Evolutionary conservation across 108 stramenopile genomes (phyloP).

Genomic region (Cyclotella kingstonii): DNA sequence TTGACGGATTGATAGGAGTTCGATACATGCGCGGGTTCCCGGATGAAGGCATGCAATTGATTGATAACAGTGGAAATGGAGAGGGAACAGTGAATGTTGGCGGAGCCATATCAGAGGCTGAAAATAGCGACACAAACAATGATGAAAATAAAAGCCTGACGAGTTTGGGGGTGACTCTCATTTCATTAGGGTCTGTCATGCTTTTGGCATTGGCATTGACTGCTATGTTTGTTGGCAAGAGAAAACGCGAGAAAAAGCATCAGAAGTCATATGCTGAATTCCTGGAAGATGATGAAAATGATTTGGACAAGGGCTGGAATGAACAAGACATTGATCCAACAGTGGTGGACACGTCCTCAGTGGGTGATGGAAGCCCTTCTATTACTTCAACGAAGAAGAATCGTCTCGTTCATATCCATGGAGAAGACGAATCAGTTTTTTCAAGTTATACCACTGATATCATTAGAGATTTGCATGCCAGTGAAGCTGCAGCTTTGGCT

Average conservation of each 20-base stretch:
- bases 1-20: slow-evolving; percentile 22
- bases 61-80: slow-evolving; percentile 1
- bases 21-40: slow-evolving; percentile 18
- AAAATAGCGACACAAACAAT: background rate
- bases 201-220: slow-evolving; percentile 13
- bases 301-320: slow-evolving; percentile 14
- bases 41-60: slow-evolving; percentile 10
- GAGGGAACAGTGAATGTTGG: background rate
- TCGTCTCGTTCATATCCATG: background rate
- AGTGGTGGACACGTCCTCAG: background rate
- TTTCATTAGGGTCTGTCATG: slow-evolving; percentile 8
- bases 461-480: background rate
- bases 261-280: slow-evolving; percentile 27
- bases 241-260: background rate
- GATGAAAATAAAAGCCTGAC: background rate
- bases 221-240: background rate
- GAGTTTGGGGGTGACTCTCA: slow-evolving; percentile 3
- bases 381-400: background rate
- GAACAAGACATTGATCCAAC: background rate
- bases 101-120: background rate
- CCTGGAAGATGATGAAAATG: slow-evolving; percentile 15
- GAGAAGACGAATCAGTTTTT: slow-evolving; percentile 21
- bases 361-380: too few relatives aligned
- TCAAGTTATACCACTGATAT: background rate
- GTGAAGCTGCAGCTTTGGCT: background rate